phyloP scores from a whole-genome alignment of 129 eudicot species.

The Gnaphalium uliginosum region DNA sequence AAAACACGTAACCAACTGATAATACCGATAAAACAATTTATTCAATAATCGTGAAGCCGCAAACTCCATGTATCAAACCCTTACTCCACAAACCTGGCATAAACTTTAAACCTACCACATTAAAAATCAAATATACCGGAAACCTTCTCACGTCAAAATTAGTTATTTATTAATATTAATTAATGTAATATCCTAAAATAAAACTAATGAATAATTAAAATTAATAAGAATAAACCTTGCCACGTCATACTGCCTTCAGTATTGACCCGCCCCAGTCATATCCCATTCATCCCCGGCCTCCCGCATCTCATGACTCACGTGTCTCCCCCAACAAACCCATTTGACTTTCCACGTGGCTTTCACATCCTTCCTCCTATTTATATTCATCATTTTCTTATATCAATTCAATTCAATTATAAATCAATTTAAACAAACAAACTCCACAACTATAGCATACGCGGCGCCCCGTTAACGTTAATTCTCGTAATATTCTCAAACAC shows the following conservation, averaged over 20 bases:
- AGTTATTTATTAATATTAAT: too few relatives aligned
- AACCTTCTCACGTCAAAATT: too few relatives aligned
- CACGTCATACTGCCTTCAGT: constrained; percentile 30
- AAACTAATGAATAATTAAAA: too few relatives aligned
- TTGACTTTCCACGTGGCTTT: constrained; percentile 23
- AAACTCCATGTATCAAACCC: too few relatives aligned
- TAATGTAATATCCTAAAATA: not conserved
- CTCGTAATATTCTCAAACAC: not conserved
- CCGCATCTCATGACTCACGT: constrained; percentile 29
- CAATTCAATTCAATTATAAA: too few relatives aligned
- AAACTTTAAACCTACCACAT: too few relatives aligned
- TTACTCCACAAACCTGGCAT: too few relatives aligned
- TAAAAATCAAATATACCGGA: too few relatives aligned
- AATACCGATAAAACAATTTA: too few relatives aligned
- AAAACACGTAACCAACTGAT: too few relatives aligned
- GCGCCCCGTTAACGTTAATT: constrained; percentile 11
- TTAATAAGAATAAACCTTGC: not conserved
- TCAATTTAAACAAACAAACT: not conserved
- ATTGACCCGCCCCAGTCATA: constrained; percentile 17
- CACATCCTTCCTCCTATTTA: constrained; percentile 22
- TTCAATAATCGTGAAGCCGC: too few relatives aligned
- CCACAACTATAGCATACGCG: constrained; percentile 22
- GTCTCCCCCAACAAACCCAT: constrained; percentile 22
- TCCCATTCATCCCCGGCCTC: too few relatives aligned
- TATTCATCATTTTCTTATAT: constrained; percentile 16